Base-by-base conservation (phyloP, 352 stramenopile genomes). In the Phytophthora colocasiae region DNA sequence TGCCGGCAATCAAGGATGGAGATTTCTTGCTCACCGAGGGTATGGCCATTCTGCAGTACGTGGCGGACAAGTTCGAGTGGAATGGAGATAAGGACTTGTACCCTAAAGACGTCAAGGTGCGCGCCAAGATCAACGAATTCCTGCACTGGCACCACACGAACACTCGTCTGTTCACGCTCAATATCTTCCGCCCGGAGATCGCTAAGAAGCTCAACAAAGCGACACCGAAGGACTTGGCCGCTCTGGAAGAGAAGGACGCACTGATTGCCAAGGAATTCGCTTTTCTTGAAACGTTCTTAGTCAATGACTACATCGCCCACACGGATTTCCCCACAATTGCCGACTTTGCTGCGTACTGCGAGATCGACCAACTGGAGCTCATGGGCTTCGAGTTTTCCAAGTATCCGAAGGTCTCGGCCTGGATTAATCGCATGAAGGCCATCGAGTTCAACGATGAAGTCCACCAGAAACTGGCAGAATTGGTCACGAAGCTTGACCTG, bases 141-240 rank as follows among this genome's bases (percentile, higher is more conserved):
- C 52, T 90, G 52, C 77, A 90, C 73, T 90, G 79, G 81, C 79
- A 90, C 69, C 81, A 90, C 77, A 85, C 67, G 22, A 83, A 81
- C 58, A 75, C 75, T 24, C 79, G 83, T 3, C 60, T 73, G 53
- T 78, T 83, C 53, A 89, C 83, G 44, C 50, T 75, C 6, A 70
- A 84, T 47, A 71, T 90, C 22, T 27, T 89, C 17, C 70, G 67
- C 6, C 80, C 73, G 26, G 45, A 73, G 32, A 54, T 85, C 38
- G 26, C 52, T 39, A 64, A 75, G 34, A 71, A 67, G 39, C 26
- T 80, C 11, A 66, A 73, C 10, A 50, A 22, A 1, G 77, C 78
- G 8, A 83, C 73, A 2, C 55, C 67, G 9, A 71, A 85, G 43
- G 71, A 84, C 51, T 49, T 77, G 44, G 64, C 57, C 22, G 52